Base-by-base conservation (phyloP, 2,329 filamentous ascomycete species). In the Raffaelea albimanens region DNA sequence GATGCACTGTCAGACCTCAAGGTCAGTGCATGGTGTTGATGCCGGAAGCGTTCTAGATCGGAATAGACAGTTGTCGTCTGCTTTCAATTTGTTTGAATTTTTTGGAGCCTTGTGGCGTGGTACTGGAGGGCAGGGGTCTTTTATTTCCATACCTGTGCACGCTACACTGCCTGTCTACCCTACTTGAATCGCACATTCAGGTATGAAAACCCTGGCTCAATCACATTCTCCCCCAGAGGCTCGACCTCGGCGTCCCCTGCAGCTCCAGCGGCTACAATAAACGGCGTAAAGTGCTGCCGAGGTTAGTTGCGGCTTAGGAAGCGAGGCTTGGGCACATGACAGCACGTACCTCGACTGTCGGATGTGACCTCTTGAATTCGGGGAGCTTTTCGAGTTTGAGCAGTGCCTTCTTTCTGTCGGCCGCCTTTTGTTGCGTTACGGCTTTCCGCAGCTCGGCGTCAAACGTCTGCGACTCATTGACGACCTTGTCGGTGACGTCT, bases 311-410 rank as follows among this genome's bases (percentile, higher is more conserved):
- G 16, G 13, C 4, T 22, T 14, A 23, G 16, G 14, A 39, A 14
- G 18, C 9, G 19, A 34, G 7, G 20, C 43, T 38, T 9, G 10
- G 34, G n/a, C 5, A 14, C 1, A 9, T 9, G 38, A 22, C 40
- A 33, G 3, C 20, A 16, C 41, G 2, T 40, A 25, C 40, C 21
- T 50, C 48, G 20, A 50, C 48, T 3, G 48, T 50, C 14, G 44
- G 44, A 21, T 50, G 48, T 18, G 48, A 44, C 20, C 48, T 40
- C 48, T 45, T 44, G n/a, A 50, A 50, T 33, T 44, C 44, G 25
- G 38, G 23, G 23, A 50, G 29, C 18, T 44, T 34, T 42, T 47
- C 48, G 18, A 50, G 41, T 1, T 42, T 25, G 14, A 50, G 44
- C 34, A 47, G 45, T 2, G 48, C 48, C 3, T 33, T 29, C 2